Evolutionary conservation across 1,139 yeast genomes (phyloP), one percentile per base, ranked within the genome.

Genomic region (Kazachstania sp.): DNA sequence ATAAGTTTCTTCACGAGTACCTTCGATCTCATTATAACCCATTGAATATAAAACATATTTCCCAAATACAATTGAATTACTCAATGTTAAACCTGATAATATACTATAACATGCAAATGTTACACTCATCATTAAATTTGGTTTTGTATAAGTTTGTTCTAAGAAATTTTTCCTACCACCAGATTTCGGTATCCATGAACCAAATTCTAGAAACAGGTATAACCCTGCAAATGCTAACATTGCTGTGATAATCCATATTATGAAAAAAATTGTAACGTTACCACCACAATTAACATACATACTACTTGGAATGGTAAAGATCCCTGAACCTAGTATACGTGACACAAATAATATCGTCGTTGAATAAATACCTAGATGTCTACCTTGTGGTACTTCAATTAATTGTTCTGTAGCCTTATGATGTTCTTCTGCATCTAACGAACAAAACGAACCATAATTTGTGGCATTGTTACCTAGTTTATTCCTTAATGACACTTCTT

Each of bases 311-410:
- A 82, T 78, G 15, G 87, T 82, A 66, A 83, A 81, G 16, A 83
- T 83, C 0, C 92, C 92, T 1, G 87, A 79, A 0, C 92, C 92
- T n/a, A 83, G 70, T 39, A 83, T 83, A 50, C 88, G 68, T 23
- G 86, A 78, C 3, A 83, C 73, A 55, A 81, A 80, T 49, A 82
- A 63, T 46, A 81, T 73, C 43, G 81, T 72, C 0, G 86, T 81
- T 5, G 87, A 79, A 55, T 75, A 81, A 2, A 81, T 61, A 0
- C 90, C 90, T 50, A 83, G 62, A 62, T 83, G 88, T 32, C 92
- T 69, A 1, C 92, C 90, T 53, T 81, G 87, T 0, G 90, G 90
- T 1, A 81, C 73, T 30, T 82, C 87, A 8, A 46, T 30, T 28
- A 49, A 45, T 3, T 48, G 43, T 34, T 43, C 40, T 7, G 50